Evolutionary conservation across 495 filamentous ascomycete species (phyloP), one percentile per base, ranked within the genome.

Genomic region (Penicillium diatomitis): DNA sequence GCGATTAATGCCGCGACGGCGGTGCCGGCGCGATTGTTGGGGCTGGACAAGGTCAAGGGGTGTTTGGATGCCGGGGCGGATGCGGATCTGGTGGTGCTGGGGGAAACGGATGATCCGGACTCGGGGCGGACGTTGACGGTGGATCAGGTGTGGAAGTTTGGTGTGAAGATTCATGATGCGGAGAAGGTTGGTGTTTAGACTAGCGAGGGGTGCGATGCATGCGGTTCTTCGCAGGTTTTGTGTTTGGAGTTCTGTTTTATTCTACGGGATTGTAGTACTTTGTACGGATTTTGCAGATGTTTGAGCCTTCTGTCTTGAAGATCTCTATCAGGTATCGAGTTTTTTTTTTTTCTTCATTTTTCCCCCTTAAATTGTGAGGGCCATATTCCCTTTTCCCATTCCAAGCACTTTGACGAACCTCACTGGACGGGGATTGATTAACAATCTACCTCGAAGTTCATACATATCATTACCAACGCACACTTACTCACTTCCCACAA

Each of bases 131-230:
- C 57, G 30, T 64, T 90, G 58, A 72, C 65, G 36, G 73, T 90
- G 6, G 82, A 85, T 51, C 76, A 88, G 61, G 85, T 88, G 30
- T 90, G 84, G 84, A 90, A 90, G 66, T 82, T 85, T 59, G 86
- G 86, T n/a, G 61, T 65, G 5, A 73, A 72, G 61, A 70, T 75
- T 28, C 62, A 64, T 49, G 71, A 75, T 51, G 50, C 50, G 6
- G 66, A 62, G 7, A 67, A 69, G 51, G 48, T 50, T 35, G 47
- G 10, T 46, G 33, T 54, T 38, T 55, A 32, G 50, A 30, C 7
- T 3, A 10, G 42, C 7, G 32, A 32, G 33, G 31, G 20, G 35
- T 28, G 31, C 35, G 39, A 38, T 28, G 47, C 8, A 29, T 9
- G 51, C 54, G 43, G 49, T 42, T 44, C 36, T n/a, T 32, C 31